A percentile compares a stretch with the other conserved stretches of the same genome.
Conservation (phyloP, 2,329 filamentous ascomycete species). For the Pestalotiopsis sp. region DNA sequence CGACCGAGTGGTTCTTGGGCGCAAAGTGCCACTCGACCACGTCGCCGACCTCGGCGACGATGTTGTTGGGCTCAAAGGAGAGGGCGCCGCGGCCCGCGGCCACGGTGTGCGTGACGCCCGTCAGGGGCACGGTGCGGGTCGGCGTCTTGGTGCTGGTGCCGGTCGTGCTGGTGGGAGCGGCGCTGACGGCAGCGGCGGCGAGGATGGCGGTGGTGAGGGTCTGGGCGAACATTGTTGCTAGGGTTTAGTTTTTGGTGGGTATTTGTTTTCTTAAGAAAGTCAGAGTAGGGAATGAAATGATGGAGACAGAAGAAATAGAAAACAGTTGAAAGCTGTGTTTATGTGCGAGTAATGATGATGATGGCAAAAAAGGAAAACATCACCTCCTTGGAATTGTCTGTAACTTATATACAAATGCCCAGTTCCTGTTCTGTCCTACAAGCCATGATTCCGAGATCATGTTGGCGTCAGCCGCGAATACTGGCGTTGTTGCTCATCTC, state of each 20-base stretch:
- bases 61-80: constrained; percentile 49
- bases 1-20: constrained; percentile 51
- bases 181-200: constrained; percentile 24
- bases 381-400: neutral
- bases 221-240: constrained; percentile 32
- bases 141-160: constrained; percentile 23
- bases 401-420: neutral
- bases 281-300: neutral
- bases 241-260: neutral
- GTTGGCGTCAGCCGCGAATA: constrained; percentile 8
- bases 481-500: neutral
- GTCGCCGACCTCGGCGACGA: constrained; percentile 49
- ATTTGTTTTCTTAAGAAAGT: neutral
- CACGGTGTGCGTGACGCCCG: constrained; percentile 45
- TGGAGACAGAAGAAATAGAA: neutral
- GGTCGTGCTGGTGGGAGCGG: constrained; percentile 28
- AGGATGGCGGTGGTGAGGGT: constrained; percentile 28
- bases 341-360: neutral
- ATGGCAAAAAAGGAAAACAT: neutral
- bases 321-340: neutral
- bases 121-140: constrained; percentile 34
- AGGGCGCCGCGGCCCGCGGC: constrained; percentile 46
- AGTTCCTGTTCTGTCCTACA: neutral
- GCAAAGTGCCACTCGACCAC: constrained; percentile 56
- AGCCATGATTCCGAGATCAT: neutral